phyloP scores from a whole-genome alignment of 192 early-diverging fungal species.

The Backusella tuberculispora region DNA sequence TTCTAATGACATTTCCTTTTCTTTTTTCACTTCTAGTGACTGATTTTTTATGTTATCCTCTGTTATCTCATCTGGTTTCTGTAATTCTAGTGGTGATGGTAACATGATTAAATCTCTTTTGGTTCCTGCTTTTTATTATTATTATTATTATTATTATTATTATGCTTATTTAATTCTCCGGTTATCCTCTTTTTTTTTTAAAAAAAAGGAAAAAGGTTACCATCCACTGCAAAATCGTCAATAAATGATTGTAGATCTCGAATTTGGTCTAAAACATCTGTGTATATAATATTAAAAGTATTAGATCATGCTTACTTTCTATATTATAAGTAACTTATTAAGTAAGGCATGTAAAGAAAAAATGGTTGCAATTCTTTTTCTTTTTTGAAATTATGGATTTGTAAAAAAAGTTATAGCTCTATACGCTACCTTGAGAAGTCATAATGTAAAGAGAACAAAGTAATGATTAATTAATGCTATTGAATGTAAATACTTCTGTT shows the following conservation, averaged over 20 bases:
- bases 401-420: not conserved
- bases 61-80: slow-evolving; percentile 9
- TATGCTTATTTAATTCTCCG: slow-evolving; percentile 10
- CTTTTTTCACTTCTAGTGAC: not conserved
- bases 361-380: not conserved
- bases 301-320: not conserved
- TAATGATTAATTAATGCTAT: not conserved
- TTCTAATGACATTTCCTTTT: not conserved
- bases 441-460: not conserved
- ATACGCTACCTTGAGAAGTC: not conserved
- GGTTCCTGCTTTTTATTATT: not conserved
- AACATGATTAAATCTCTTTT: not conserved
- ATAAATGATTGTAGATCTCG: slow-evolving; percentile 36
- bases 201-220: not conserved
- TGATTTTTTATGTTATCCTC: not conserved
- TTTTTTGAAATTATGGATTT: not conserved
- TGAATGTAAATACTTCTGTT: not conserved
- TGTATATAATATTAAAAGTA: not conserved
- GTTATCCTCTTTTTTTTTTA: not conserved
- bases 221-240: slow-evolving; percentile 30
- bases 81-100: not conserved
- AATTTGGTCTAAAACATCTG: slow-evolving; percentile 34
- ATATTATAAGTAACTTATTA: not conserved
- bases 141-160: not conserved
- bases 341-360: not conserved